Conservation (phyloP, 768 basidiomycete species). For the Tricholoma furcatifolium region DNA sequence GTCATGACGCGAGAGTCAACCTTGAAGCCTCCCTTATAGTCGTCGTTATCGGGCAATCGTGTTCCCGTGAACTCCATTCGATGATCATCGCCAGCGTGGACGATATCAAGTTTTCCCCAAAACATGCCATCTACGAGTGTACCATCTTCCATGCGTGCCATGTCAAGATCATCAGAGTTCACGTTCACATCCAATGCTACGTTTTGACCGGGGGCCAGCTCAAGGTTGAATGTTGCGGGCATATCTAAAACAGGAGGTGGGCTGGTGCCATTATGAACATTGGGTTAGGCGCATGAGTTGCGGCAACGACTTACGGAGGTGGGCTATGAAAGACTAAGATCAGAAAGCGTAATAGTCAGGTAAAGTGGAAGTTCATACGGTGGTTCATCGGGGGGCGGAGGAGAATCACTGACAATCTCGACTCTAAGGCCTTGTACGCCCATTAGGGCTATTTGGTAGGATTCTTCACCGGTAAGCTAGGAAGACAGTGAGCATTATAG, state of each 20-base stretch:
- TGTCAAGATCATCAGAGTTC: constrained; percentile 81
- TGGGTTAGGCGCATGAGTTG: background rate
- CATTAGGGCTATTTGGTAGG: constrained; percentile 86
- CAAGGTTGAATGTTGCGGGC: constrained; percentile 83
- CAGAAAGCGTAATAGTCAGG: constrained; percentile 18
- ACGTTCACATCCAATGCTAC: constrained; percentile 81
- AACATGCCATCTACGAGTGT: constrained; percentile 83
- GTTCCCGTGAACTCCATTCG: constrained; percentile 83
- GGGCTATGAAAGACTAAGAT: constrained; percentile 30
- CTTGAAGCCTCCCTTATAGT: constrained; percentile 65
- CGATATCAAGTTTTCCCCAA: constrained; percentile 85
- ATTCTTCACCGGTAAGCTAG: constrained; percentile 81
- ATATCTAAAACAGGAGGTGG: constrained; percentile 80
- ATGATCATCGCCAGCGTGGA: constrained; percentile 76
- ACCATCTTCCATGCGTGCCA: constrained; percentile 90
- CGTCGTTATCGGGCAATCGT: constrained; percentile 59
- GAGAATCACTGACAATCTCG: constrained; percentile 83
- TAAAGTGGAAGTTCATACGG: constrained; percentile 52
- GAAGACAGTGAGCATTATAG: background rate
- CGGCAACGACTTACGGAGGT: constrained; percentile 39
- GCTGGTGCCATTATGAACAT: constrained; percentile 23
- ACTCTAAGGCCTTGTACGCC: constrained; percentile 80
- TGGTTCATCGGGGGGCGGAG: constrained; percentile 82
- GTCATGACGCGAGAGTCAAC: constrained; percentile 77
- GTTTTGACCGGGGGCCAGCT: constrained; percentile 74